Evolutionary conservation across 441 rosid species (phyloP).

Genomic region (Populus tomentosa): DNA sequence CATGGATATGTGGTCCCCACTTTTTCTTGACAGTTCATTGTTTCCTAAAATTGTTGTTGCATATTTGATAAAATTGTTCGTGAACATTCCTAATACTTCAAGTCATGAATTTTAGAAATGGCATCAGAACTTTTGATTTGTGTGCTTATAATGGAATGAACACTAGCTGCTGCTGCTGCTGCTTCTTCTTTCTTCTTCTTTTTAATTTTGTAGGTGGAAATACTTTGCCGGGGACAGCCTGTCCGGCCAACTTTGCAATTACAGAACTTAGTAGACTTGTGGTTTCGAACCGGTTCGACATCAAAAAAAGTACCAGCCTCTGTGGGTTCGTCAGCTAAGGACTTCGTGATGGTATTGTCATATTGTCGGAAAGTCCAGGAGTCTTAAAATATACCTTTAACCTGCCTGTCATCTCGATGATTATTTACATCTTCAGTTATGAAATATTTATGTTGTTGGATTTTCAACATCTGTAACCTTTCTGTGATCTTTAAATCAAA

Average conservation of each 20-base stretch:
- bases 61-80: neutral
- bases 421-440: neutral
- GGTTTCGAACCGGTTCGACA: constrained; percentile 48
- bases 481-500: neutral
- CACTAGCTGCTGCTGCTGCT: neutral
- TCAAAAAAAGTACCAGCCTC: constrained; percentile 44
- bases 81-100: too few species aligned
- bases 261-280: constrained; percentile 52
- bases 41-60: too few species aligned
- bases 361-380: constrained; percentile 48
- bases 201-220: constrained; percentile 44
- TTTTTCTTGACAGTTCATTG: neutral
- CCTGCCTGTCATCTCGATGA: neutral
- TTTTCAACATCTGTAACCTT: neutral
- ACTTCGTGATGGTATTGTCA: constrained; percentile 63
- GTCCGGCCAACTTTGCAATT: constrained; percentile 43
- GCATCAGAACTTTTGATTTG: neutral
- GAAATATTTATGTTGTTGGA: constrained; percentile 3
- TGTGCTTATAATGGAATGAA: neutral
- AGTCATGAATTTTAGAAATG: neutral
- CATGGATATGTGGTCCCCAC: neutral
- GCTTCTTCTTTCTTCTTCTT: neutral
- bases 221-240: constrained; percentile 52
- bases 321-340: constrained; percentile 59
- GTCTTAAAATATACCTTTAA: neutral